Evolutionary conservation across 179 eudicot genomes (phyloP).

Genomic region (Heliamphora pulchella): DNA sequence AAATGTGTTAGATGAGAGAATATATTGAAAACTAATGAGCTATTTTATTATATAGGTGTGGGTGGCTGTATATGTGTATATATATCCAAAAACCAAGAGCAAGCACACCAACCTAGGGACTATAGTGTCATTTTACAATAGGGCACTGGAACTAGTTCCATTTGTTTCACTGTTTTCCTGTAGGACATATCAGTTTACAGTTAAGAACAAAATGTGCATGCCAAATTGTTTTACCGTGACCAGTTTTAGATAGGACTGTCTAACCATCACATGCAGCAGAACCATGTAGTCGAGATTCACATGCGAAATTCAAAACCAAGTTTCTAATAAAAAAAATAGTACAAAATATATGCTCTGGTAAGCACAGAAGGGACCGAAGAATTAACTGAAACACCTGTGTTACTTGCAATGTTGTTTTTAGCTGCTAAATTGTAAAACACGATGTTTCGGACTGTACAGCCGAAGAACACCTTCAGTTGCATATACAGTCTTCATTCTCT

Average conservation of each 20-base stretch:
- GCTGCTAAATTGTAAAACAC: not conserved
- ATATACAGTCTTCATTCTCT: not conserved
- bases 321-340: not conserved
- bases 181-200: not conserved
- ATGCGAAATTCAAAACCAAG: not conserved
- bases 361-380: not conserved
- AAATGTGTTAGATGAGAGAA: no score
- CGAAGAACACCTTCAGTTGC: not conserved
- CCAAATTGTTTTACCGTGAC: not conserved
- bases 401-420: not conserved
- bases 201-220: not conserved
- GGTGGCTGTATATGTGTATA: no score
- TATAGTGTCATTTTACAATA: no score
- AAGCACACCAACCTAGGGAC: no score
- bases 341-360: not conserved
- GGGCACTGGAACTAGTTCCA: no score
- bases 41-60: no score
- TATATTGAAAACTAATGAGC: no score
- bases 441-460: not conserved
- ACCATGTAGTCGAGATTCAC: not conserved
- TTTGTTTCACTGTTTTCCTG: not conserved
- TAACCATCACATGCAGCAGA: not conserved
- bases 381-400: conserved; percentile 6
- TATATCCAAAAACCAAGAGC: no score
- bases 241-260: no score